A percentile compares a stretch with the other conserved stretches of the same genome.
These are phyloP conservation scores for Diversispora epigaea DNA, from an alignment of 192 early-diverging fungal species.

Conservation along the genomic window DNA sequence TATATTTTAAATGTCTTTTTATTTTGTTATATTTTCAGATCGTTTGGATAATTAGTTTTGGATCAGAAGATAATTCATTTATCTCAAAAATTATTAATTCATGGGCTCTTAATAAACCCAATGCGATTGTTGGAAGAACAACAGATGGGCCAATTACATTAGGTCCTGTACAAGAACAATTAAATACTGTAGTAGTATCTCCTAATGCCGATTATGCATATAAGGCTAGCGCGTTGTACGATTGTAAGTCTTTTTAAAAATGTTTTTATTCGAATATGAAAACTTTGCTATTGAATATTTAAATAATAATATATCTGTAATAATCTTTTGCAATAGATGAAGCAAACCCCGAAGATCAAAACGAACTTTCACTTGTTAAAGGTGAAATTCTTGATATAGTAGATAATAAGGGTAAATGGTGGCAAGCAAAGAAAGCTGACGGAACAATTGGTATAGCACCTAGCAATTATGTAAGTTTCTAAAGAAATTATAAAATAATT, in stretches of 20 bases:
- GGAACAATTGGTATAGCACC: slow-evolving; percentile 86
- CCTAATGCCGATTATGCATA: slow-evolving; percentile 51
- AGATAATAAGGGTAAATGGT: slow-evolving; percentile 96
- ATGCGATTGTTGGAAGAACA: slow-evolving; percentile 38
- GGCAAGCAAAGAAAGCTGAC: slow-evolving; percentile 84
- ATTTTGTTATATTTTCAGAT: slow-evolving; percentile 42
- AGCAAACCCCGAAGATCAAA: slow-evolving; percentile 87
- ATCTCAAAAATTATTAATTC: slow-evolving; percentile 38
- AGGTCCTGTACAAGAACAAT: slow-evolving; percentile 5
- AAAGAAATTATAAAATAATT: background rate
- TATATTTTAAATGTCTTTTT: slow-evolving; percentile 28
- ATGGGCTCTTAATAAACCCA: slow-evolving; percentile 33
- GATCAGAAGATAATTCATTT: slow-evolving; percentile 59
- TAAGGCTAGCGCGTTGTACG: slow-evolving; percentile 70
- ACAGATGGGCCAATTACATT: slow-evolving; percentile 38
- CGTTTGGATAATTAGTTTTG: slow-evolving; percentile 70
- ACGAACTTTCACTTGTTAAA: slow-evolving; percentile 87
- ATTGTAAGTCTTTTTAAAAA: slow-evolving; percentile 44
- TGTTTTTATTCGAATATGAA: background rate
- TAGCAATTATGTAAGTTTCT: slow-evolving; percentile 66
- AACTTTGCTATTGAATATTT: background rate
- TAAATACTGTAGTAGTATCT: slow-evolving; percentile 41
- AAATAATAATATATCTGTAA: background rate
- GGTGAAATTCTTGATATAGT: slow-evolving; percentile 83
- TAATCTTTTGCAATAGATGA: slow-evolving; percentile 54